Evolutionary conservation across 768 basidiomycete species (phyloP).

Genomic region (Dictyophora rubrovolvata): DNA sequence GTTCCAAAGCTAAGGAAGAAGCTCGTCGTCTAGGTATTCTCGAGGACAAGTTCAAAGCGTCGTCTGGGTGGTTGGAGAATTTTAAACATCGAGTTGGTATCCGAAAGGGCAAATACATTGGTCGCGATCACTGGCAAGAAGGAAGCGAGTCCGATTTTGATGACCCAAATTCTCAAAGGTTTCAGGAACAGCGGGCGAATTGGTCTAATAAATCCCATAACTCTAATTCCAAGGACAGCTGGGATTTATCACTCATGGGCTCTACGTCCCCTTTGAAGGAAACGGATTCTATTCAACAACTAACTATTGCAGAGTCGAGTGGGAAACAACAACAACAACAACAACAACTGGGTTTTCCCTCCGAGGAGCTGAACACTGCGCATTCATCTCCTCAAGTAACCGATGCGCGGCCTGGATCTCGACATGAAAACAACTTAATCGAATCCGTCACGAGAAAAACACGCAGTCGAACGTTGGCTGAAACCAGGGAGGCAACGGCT

Average conservation of each 20-base stretch:
- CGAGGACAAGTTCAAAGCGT: constrained; percentile 81
- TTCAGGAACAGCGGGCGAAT: neutral
- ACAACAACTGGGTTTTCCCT: neutral
- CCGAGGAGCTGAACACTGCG: neutral
- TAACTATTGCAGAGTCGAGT: neutral
- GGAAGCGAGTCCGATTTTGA: constrained; percentile 6
- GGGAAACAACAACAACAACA: neutral
- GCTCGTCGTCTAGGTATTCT: constrained; percentile 45
- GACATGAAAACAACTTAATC: neutral
- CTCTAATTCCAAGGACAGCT: neutral
- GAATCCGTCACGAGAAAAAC: constrained; percentile 4
- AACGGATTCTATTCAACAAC: neutral
- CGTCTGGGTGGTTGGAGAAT: constrained; percentile 85
- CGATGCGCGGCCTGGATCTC: neutral
- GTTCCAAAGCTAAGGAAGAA: constrained; percentile 51
- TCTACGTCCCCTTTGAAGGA: neutral
- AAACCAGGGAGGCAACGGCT: neutral
- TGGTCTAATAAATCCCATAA: neutral
- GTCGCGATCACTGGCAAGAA: constrained; percentile 6
- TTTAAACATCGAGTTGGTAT: constrained; percentile 81
- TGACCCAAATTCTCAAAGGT: neutral
- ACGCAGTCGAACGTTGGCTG: constrained; percentile 8
- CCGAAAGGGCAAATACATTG: constrained; percentile 36
- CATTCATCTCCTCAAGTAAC: neutral
- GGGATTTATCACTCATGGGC: neutral